Percentiles rank a stretch among this genome's conserved stretches.
phyloP scores from a whole-genome alignment of 139 green algal genomes.

The Chlamydomonas applanata region DNA sequence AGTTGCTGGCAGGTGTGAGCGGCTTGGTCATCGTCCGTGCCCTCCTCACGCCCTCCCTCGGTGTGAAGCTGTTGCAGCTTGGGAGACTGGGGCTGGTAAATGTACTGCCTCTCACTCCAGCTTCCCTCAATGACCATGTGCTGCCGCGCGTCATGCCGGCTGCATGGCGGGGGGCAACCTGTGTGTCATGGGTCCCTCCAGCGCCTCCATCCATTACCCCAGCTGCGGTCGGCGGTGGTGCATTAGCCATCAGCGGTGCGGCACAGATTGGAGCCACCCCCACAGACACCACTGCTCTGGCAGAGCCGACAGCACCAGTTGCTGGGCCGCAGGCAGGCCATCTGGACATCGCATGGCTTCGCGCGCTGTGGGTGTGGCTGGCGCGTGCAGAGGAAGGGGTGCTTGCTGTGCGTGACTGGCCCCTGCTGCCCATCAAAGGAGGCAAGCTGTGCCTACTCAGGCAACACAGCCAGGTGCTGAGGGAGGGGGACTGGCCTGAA shows the following conservation, averaged over 20 bases:
- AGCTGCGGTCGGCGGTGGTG: slow-evolving; percentile 7
- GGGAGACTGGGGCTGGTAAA: slow-evolving; percentile 24
- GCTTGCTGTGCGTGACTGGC: slow-evolving; percentile 35
- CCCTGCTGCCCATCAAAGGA: slow-evolving; percentile 55
- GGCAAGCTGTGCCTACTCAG: slow-evolving; percentile 29
- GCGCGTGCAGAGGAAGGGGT: too few species aligned
- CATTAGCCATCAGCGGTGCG: too few species aligned
- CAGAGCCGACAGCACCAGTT: too few species aligned
- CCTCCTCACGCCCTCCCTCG: background rate
- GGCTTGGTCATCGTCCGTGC: slow-evolving; percentile 10
- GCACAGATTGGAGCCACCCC: too few species aligned
- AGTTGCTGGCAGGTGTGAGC: slow-evolving; percentile 27
- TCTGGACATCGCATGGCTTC: too few species aligned
- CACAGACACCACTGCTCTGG: too few species aligned
- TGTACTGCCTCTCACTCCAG: slow-evolving; percentile 24
- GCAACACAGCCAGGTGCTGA: slow-evolving; percentile 17
- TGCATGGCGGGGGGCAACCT: slow-evolving; percentile 33
- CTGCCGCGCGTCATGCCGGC: slow-evolving; percentile 53
- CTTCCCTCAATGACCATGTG: slow-evolving; percentile 29
- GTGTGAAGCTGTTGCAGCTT: background rate
- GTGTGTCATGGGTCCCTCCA: slow-evolving; percentile 25
- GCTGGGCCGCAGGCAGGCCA: too few species aligned
- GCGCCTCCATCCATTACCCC: background rate
- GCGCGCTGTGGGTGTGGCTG: too few species aligned
- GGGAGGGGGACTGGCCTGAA: slow-evolving; percentile 63